Evolutionary conservation across 371 early-diverging fungal species (phyloP).

Genomic region (Saksenaea vasiformis): DNA sequence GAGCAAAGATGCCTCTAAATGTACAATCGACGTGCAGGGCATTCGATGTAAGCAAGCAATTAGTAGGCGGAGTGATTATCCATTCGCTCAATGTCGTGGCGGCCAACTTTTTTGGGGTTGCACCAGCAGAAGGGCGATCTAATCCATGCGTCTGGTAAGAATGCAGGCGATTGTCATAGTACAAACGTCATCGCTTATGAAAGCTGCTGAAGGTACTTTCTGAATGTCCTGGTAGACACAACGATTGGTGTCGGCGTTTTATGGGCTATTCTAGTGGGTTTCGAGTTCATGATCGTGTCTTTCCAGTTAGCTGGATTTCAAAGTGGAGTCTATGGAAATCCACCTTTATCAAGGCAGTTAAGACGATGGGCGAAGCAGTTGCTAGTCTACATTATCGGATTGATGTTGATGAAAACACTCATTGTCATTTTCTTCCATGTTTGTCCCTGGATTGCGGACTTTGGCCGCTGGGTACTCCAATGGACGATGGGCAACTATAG

Average conservation of each 20-base stretch:
- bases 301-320: slow-evolving; percentile 36
- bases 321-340: slow-evolving; percentile 68
- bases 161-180: background rate
- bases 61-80: slow-evolving; percentile 63
- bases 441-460: slow-evolving; percentile 59
- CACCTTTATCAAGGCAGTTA: slow-evolving; percentile 50
- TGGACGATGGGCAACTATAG: slow-evolving; percentile 59
- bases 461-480: slow-evolving; percentile 60
- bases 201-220: slow-evolving; percentile 56
- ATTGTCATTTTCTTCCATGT: slow-evolving; percentile 48
- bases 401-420: slow-evolving; percentile 62
- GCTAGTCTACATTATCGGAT: slow-evolving; percentile 52
- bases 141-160: slow-evolving; percentile 73
- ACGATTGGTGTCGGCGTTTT: slow-evolving; percentile 69
- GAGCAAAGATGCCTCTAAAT: background rate
- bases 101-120: slow-evolving; percentile 55
- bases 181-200: background rate
- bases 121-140: slow-evolving; percentile 47
- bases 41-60: slow-evolving; percentile 68
- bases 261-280: slow-evolving; percentile 52
- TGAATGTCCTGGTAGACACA: slow-evolving; percentile 73
- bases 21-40: slow-evolving; percentile 41
- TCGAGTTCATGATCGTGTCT: slow-evolving; percentile 38
- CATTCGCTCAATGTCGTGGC: slow-evolving; percentile 67
- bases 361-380: slow-evolving; percentile 63